Percentiles rank a stretch among this genome's conserved stretches.
These are phyloP conservation scores for Phytopythium ostracodes DNA, from an alignment of 352 stramenopile species.

Conservation along the genomic window DNA sequence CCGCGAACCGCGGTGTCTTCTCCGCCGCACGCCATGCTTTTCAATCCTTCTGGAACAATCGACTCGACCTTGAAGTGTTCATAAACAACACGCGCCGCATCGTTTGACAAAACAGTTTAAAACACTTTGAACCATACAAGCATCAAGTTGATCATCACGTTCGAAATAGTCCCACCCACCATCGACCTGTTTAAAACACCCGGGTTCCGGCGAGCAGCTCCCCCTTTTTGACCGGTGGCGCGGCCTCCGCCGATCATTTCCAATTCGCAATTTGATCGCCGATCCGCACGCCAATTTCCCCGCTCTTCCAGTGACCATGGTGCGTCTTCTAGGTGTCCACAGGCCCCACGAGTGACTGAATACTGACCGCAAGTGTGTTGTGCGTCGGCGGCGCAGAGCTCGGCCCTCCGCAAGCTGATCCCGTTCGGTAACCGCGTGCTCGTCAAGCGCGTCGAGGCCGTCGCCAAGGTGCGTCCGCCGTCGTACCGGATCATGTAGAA, in stretches of 20 bases:
- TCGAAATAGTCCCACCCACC: neutral
- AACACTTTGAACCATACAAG: neutral
- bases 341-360: neutral
- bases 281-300: constrained; percentile 14
- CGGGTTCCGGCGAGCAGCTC: neutral
- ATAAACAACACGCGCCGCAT: neutral
- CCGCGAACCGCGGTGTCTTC: neutral
- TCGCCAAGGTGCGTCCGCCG: constrained; percentile 54
- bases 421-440: constrained; percentile 95
- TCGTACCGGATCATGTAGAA: neutral
- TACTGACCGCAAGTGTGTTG: neutral
- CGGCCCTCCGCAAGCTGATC: constrained; percentile 80
- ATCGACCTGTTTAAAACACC: constrained; percentile 7
- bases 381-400: constrained; percentile 24
- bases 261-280: constrained; percentile 24
- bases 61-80: constrained; percentile 10
- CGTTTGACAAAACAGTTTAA: neutral
- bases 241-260: neutral
- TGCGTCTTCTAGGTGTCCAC: constrained; percentile 5
- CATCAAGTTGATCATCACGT: neutral
- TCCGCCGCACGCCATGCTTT: neutral
- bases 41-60: constrained; percentile 29
- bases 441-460: constrained; percentile 90
- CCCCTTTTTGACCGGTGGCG: constrained; percentile 1
- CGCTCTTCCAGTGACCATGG: constrained; percentile 12